Conservation (phyloP, 2,329 filamentous ascomycete genomes). For the Aspergillus brunneoviolaceus region DNA sequence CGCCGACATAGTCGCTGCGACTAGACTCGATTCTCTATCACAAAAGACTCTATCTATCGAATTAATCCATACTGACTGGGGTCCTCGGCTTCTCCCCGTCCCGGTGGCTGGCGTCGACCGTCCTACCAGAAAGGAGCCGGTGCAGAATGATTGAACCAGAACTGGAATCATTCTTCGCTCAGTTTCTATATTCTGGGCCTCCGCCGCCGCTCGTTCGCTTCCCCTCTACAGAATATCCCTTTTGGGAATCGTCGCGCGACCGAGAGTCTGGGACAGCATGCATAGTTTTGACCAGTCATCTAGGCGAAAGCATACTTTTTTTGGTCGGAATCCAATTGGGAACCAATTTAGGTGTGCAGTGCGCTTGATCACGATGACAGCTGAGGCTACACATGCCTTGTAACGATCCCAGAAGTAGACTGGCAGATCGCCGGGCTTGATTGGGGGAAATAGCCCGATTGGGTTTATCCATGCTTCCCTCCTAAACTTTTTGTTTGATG, state of each 20-base stretch:
- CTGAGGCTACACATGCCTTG: not conserved
- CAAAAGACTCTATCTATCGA: not conserved
- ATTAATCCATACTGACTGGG: not conserved
- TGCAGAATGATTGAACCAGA: not conserved
- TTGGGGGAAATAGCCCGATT: not conserved
- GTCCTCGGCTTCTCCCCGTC: not conserved
- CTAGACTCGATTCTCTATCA: not conserved
- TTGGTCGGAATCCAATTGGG: not conserved
- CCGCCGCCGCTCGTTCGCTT: no score
- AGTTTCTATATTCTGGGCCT: no score
- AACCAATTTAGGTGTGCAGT: no score
- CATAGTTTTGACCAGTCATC: not conserved
- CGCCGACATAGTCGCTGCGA: slow-evolving; percentile 10
- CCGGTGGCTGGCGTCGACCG: not conserved
- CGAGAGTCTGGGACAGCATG: not conserved
- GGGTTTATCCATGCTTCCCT: not conserved
- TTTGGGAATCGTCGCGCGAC: not conserved
- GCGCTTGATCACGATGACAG: not conserved
- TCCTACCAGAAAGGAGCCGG: slow-evolving; percentile 4
- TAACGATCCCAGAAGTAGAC: not conserved
- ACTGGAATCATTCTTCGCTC: not conserved
- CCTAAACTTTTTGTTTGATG: not conserved
- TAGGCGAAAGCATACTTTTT: not conserved
- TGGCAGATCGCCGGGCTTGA: not conserved
- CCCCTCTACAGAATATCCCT: not conserved